phyloP scores from a whole-genome alignment of 2,329 filamentous ascomycete species.

The Penicillium sp. region DNA sequence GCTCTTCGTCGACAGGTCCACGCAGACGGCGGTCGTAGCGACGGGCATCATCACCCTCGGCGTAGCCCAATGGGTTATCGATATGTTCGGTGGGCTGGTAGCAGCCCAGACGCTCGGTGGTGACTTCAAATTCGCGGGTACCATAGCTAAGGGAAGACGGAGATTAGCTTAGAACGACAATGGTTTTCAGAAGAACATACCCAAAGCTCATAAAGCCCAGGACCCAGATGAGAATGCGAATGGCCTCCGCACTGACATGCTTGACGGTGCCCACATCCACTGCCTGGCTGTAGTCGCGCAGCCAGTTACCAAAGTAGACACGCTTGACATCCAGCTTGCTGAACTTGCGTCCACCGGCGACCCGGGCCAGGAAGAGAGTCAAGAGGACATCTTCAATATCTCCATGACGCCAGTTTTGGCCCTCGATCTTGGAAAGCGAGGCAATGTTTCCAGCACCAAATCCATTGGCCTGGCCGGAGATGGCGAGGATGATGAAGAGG shows the following conservation, averaged over 20 bases:
- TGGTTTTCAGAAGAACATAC: slow-evolving; percentile 44
- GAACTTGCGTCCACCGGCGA: slow-evolving; percentile 76
- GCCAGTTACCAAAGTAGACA: slow-evolving; percentile 96
- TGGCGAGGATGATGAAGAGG: slow-evolving; percentile 62
- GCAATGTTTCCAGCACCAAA: slow-evolving; percentile 92
- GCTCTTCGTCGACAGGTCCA: slow-evolving; percentile 74
- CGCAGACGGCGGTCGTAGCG: slow-evolving; percentile 80
- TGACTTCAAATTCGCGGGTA: slow-evolving; percentile 83
- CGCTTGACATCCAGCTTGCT: slow-evolving; percentile 83
- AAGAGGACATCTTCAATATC: slow-evolving; percentile 92
- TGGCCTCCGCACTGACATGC: slow-evolving; percentile 84
- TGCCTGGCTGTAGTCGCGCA: slow-evolving; percentile 89
- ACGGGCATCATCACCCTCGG: slow-evolving; percentile 82
- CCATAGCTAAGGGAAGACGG: slow-evolving; percentile 48
- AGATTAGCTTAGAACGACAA: neutral
- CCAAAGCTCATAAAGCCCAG: slow-evolving; percentile 89
- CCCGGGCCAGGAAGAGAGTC: slow-evolving; percentile 66
- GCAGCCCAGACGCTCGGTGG: slow-evolving; percentile 73
- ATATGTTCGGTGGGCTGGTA: slow-evolving; percentile 84
- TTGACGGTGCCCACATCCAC: slow-evolving; percentile 93
- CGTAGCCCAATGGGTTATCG: slow-evolving; percentile 79
- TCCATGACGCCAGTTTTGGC: slow-evolving; percentile 84
- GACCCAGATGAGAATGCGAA: slow-evolving; percentile 84
- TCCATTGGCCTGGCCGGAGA: slow-evolving; percentile 69
- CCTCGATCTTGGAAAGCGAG: slow-evolving; percentile 76